phyloP scores from a whole-genome alignment of 257 asterid genomes.

The Perilla frutescens region DNA sequence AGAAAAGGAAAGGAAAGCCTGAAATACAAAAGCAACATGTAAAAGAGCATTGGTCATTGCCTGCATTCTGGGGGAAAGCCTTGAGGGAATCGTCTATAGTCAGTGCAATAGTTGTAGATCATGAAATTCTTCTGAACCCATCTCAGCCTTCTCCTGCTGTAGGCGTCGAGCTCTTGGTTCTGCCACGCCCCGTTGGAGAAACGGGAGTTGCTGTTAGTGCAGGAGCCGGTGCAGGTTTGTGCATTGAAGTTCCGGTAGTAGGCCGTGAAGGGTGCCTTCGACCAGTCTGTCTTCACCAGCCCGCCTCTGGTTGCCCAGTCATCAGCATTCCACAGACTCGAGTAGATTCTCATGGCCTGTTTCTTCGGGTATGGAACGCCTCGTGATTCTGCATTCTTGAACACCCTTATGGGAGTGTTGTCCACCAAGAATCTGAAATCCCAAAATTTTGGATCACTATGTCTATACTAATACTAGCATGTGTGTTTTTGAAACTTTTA shows the following conservation, averaged over 20 bases:
- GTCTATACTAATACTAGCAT: no score
- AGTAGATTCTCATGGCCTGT: constrained; percentile 87
- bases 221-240: constrained; percentile 44
- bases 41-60: constrained; percentile 15
- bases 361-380: constrained; percentile 77
- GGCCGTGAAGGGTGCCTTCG: constrained; percentile 85
- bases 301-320: constrained; percentile 98
- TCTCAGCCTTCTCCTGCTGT: constrained; percentile 72
- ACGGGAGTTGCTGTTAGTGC: constrained; percentile 30
- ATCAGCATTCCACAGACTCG: constrained; percentile 89
- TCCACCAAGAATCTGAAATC: constrained; percentile 74
- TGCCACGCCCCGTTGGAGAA: constrained; percentile 60
- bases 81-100: constrained; percentile 63
- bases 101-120: constrained; percentile 81
- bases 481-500: no score
- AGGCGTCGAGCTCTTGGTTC: constrained; percentile 68
- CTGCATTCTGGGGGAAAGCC: constrained; percentile 72
- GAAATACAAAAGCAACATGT: neutral
- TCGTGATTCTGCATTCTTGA: constrained; percentile 67
- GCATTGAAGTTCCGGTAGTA: constrained; percentile 69
- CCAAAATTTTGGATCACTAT: neutral
- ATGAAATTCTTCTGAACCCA: constrained; percentile 93
- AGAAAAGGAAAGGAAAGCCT: neutral
- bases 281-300: constrained; percentile 76
- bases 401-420: constrained; percentile 79